These are phyloP conservation scores for Vanilla planifolia DNA, from an alignment of 106 monocot genomes.

Conservation along the genomic window DNA sequence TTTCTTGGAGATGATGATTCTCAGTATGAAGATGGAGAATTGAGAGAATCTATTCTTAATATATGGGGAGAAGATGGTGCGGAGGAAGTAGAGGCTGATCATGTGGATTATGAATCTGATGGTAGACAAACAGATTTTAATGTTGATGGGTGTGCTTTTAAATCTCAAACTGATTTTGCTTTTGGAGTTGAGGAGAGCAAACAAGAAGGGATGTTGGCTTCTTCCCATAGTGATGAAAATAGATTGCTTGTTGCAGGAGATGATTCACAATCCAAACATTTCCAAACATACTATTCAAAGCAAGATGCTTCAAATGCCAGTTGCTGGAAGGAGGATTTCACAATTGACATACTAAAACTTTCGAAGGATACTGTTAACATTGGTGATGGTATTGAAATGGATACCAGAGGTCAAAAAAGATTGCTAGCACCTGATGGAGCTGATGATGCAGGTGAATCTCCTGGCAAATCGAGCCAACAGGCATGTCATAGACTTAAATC, in stretches of 20 bases:
- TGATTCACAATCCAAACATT: constrained; percentile 10
- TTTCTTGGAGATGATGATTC: constrained; percentile 56
- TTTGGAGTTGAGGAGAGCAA: constrained; percentile 5
- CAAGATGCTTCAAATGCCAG: constrained; percentile 18
- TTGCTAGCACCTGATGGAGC: neutral
- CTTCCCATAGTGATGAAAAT: neutral
- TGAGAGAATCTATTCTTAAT: constrained; percentile 59
- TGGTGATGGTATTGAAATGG: constrained; percentile 6
- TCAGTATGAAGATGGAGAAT: constrained; percentile 94
- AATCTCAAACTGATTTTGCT: constrained; percentile 8
- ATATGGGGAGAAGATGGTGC: constrained; percentile 37
- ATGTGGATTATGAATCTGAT: constrained; percentile 56
- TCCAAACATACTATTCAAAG: constrained; percentile 1
- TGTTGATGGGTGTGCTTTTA: constrained; percentile 24
- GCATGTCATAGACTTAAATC: constrained; percentile 31
- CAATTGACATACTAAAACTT: neutral
- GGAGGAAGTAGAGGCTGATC: constrained; percentile 49
- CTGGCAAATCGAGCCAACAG: constrained; percentile 7
- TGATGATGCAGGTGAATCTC: constrained; percentile 15
- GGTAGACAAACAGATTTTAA: constrained; percentile 25
- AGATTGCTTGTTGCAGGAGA: neutral
- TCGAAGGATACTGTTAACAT: neutral
- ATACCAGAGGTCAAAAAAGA: neutral
- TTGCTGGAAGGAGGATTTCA: constrained; percentile 7
- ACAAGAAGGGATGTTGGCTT: constrained; percentile 3